Conservation (phyloP, 2,329 filamentous ascomycete genomes). For the Monosporascus sp. region DNA sequence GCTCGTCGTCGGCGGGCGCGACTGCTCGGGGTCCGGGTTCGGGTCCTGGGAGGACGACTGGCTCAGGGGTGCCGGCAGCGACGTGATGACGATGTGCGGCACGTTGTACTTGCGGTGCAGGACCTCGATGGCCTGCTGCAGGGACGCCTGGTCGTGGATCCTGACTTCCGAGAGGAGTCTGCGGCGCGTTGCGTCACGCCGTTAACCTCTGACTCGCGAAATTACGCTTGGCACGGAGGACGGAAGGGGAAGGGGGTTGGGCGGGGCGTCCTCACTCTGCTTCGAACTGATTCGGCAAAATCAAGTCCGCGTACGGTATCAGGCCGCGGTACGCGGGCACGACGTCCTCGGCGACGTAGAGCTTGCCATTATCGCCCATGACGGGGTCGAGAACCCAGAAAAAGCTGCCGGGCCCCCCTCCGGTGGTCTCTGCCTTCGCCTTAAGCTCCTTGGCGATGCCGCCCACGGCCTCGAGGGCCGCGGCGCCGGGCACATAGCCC, state of each 20-base stretch:
- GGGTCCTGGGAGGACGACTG: constrained; percentile 40
- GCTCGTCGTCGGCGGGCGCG: constrained; percentile 26
- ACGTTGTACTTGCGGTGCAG: constrained; percentile 73
- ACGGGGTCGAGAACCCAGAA: constrained; percentile 98
- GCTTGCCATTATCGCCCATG: constrained; percentile 90
- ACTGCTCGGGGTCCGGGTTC: constrained; percentile 37
- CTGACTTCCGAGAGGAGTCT: constrained; percentile 81
- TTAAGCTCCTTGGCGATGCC: constrained; percentile 78
- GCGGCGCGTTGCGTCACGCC: not conserved
- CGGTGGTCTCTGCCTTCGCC: constrained; percentile 47
- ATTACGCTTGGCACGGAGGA: not conserved
- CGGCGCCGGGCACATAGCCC: constrained; percentile 87
- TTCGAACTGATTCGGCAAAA: constrained; percentile 95
- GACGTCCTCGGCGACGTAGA: constrained; percentile 89
- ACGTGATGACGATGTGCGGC: constrained; percentile 91
- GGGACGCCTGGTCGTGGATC: constrained; percentile 68
- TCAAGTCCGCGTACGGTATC: constrained; percentile 78
- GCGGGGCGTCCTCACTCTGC: constrained; percentile 65
- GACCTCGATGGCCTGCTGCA: constrained; percentile 68
- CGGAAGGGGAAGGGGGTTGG: not conserved
- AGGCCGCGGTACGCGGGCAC: constrained; percentile 85
- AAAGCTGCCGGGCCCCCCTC: constrained; percentile 61
- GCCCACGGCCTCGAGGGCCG: constrained; percentile 78
- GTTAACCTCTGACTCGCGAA: not conserved
- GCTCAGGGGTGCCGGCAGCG: constrained; percentile 62